These are phyloP conservation scores for Apiospora arundinis DNA, from an alignment of 2,329 filamentous ascomycete species.

Conservation along the genomic window DNA sequence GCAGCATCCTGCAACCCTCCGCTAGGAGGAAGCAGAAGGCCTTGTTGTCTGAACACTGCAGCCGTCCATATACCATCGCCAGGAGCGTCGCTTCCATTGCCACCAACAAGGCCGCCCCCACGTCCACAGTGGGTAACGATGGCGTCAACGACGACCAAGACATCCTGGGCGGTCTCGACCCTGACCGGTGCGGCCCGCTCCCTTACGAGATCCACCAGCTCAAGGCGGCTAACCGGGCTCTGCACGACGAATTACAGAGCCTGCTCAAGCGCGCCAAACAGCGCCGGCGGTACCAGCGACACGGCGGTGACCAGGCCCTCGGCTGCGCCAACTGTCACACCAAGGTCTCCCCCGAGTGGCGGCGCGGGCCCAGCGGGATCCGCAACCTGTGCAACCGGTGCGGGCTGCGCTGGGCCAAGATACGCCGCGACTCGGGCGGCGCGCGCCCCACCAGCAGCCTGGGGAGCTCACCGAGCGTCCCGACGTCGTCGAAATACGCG, in stretches of 20 bases:
- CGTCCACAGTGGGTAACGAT: not conserved
- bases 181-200: not conserved
- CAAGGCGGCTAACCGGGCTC: not conserved
- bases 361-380: conserved; percentile 84
- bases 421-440: not conserved
- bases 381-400: conserved; percentile 92
- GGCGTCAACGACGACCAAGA: not conserved
- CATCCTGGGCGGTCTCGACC: not conserved
- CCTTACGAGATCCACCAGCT: not conserved
- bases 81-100: not conserved
- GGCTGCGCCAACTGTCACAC: conserved; percentile 91
- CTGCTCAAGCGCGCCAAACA: not conserved
- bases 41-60: not conserved
- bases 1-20: not conserved
- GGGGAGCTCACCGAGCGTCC: not conserved
- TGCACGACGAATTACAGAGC: not conserved
- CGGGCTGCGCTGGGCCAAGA: conserved; percentile 85
- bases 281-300: not conserved
- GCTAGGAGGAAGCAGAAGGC: not conserved
- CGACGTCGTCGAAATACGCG: not conserved
- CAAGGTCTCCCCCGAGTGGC: conserved; percentile 85
- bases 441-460: not conserved
- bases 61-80: not conserved
- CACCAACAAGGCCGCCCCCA: not conserved
- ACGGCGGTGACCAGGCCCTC: conserved; percentile 51